Conservation (phyloP, 805 yeast species). For the Wickerhamiella galacta region DNA sequence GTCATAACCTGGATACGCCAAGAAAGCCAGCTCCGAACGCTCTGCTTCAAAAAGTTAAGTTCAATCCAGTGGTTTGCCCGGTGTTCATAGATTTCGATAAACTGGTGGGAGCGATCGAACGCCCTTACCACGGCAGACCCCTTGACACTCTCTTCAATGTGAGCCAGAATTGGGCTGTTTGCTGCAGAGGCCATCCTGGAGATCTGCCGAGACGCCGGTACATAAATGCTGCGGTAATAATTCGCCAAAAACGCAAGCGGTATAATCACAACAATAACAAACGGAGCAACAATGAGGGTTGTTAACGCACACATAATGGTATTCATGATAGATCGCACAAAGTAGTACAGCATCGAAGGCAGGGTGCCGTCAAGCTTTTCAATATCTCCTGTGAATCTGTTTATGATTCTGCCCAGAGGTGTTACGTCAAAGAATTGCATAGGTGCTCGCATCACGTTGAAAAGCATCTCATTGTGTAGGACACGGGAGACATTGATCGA, state of each 20-base stretch:
- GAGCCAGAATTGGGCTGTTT: conserved; percentile 63
- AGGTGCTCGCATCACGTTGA: conserved; percentile 47
- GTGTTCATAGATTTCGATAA: conserved; percentile 25
- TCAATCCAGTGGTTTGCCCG: conserved; percentile 17
- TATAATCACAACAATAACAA: conserved; percentile 47
- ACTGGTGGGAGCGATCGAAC: conserved; percentile 45
- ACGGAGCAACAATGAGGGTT: conserved; percentile 48
- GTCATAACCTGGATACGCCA: conserved; percentile 76
- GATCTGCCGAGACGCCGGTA: conserved; percentile 55
- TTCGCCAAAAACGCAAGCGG: conserved; percentile 37
- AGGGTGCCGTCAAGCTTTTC: conserved; percentile 56
- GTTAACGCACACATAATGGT: conserved; percentile 41
- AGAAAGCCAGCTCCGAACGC: conserved; percentile 84
- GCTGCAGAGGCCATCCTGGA: conserved; percentile 55
- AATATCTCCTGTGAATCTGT: conserved; percentile 68
- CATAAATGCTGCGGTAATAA: conserved; percentile 51
- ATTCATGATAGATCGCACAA: conserved; percentile 31
- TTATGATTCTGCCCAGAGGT: conserved; percentile 64
- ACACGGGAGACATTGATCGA: conserved; percentile 8
- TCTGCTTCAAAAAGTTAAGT: conserved; percentile 53
- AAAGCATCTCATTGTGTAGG: conserved; percentile 41
- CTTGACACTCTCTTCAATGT: conserved; percentile 59
- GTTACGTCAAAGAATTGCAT: conserved; percentile 64
- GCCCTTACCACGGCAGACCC: conserved; percentile 70
- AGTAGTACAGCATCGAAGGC: conserved; percentile 42